Evolutionary conservation across 2,329 filamentous ascomycete genomes (phyloP), one percentile per base, ranked within the genome.

Genomic region (Amauroascus niger): DNA sequence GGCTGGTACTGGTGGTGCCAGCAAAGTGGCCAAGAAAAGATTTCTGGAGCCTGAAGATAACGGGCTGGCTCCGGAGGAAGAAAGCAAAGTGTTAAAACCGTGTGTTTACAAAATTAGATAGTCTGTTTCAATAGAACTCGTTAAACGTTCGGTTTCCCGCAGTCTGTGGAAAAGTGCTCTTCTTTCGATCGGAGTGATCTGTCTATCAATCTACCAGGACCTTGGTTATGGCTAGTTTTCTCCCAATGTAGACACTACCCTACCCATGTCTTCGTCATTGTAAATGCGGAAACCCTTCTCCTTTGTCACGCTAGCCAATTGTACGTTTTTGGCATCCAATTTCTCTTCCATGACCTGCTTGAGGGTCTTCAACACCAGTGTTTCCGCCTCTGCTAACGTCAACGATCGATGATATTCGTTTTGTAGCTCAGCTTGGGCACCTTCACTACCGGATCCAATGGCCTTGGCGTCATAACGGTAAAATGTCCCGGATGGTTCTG

Each of bases 291-390:
- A 98, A 54, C 93, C 93, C 74, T 87, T 91, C 62, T 96, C 91
- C 79, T 90, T 95, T 59, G 93, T 98, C 55, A 98, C 93, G 68
- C 91, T 97, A 52, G 93, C 93, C 63, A 98, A 74, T 77, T 98
- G 93, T 61, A 98, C 93, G 68, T 98, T 98, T 82, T 98, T 98
- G 60, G 89, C 81, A 70, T 98, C 93, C 57, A 98, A 79, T 78
- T 98, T 98, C 82, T 98, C 93, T 76, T 98, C 93, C 93, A 98
- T 98, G 63, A 98, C 93, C 76, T 98, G 93, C 80, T 97, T 98
- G 70, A 98, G 73, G 35, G 93, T 98, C 82, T 97, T 97, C 66
- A 98, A 78, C 49, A 95, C 90, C 61, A 98, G 76, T 2, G 90
- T 93, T 76, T 98, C 93, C 55, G 93, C 93, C 68, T 98, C 93